Base-by-base conservation (phyloP, 345 rosid species). In the Reutealis trisperma region DNA sequence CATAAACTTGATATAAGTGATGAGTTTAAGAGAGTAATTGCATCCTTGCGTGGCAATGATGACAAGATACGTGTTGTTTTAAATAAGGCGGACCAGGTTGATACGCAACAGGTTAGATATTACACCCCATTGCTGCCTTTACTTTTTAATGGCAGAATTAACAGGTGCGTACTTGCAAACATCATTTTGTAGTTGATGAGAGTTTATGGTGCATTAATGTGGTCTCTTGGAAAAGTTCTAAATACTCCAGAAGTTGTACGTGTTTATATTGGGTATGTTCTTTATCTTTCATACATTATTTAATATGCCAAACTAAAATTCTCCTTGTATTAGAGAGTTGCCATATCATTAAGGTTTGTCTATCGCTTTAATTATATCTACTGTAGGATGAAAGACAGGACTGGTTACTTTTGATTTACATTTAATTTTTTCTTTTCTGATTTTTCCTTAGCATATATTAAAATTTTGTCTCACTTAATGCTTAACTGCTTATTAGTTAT, bases 201-300 rank as follows among this genome's bases (percentile, higher is more conserved):
- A 79, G 82, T 79, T 24, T 79, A 79, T 21, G 82, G 82, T 37
- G 82, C 82, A 19, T 30, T 79, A 30, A 75, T 75, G 82, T 75
- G 82, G 82, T 79, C 82, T 2, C 75, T 70, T 37, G 82, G 82
- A 69, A 79, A 79, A 62, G 82, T 79, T 44, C n/a, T 79, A 63
- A 79, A 79, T 27, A 79, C 82, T 10, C 78, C 82, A 52, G 82
- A 79, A 44, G 78, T 74, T 49, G 49, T 41, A 25, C 78, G 78
- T 68, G 82, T 79, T 32, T 75, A 79, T 70, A 75, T 75, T 19
- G 82, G 78, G 78, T 79, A 79, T 41, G 63, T 19, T 62, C 52
- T 41, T 63, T 27, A 42, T 68, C 64, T 63, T 42, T 22, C 1
- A 25, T 45, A 4, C 8, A 6, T 61, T 60, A 42, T 27, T 49